phyloP scores from a whole-genome alignment of 805 yeast species.

The Barnettozyma californica region DNA sequence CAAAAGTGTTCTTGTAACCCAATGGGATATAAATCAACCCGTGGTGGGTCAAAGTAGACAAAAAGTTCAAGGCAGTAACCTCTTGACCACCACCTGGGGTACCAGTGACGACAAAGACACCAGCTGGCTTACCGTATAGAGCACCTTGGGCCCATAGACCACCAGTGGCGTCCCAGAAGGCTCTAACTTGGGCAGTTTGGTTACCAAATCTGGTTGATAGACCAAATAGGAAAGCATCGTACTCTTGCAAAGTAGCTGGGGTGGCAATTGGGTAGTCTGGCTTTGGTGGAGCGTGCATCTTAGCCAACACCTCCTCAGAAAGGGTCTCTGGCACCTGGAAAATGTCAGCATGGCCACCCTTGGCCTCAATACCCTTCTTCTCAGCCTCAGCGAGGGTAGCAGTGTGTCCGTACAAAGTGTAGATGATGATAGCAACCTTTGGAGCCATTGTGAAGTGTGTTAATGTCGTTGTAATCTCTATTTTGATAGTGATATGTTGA shows the following conservation, averaged over 20 bases:
- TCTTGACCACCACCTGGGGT: conserved; percentile 79
- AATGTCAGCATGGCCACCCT: conserved; percentile 65
- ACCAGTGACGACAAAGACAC: conserved; percentile 66
- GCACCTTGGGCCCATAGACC: conserved; percentile 69
- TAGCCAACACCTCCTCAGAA: conserved; percentile 48
- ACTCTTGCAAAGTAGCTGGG: conserved; percentile 47
- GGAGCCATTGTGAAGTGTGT: conserved; percentile 29
- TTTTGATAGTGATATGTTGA: too few species aligned
- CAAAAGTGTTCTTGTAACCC: conserved; percentile 59
- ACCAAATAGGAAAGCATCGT: conserved; percentile 83
- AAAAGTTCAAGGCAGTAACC: conserved; percentile 49
- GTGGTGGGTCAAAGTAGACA: conserved; percentile 63
- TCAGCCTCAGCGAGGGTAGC: conserved; percentile 62
- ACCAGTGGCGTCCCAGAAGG: conserved; percentile 75
- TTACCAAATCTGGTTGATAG: conserved; percentile 83
- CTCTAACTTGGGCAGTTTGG: conserved; percentile 67
- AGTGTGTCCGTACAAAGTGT: conserved; percentile 78
- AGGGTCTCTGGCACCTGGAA: conserved; percentile 80
- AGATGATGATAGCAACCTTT: conserved; percentile 50
- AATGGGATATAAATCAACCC: conserved; percentile 74
- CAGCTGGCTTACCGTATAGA: conserved; percentile 67
- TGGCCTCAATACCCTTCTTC: conserved; percentile 59
- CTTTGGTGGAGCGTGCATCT: conserved; percentile 61
- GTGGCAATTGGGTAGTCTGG: conserved; percentile 53
- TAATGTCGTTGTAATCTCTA: not conserved